Conservation (phyloP, 1,139 yeast genomes). For the Nakaseomyces delphensis region DNA sequence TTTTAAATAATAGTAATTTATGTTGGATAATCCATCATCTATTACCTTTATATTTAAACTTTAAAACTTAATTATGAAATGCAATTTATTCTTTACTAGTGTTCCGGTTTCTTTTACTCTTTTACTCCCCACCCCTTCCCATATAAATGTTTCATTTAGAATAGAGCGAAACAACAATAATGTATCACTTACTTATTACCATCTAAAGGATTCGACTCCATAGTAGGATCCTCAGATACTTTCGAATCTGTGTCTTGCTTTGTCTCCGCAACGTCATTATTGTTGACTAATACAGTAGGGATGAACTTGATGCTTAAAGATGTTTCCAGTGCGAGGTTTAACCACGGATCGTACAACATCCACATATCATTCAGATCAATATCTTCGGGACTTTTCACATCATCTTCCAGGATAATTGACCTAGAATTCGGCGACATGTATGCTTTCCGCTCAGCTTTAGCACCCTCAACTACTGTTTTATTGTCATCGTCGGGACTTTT, state of each 20-base stretch:
- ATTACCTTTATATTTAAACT: no score
- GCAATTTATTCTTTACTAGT: no score
- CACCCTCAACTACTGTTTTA: neutral
- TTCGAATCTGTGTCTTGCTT: neutral
- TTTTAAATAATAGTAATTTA: no score
- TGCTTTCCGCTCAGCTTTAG: neutral
- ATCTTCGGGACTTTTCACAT: constrained; percentile 17
- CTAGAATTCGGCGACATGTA: neutral
- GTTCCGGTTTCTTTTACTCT: no score
- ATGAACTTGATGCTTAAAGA: constrained; percentile 31
- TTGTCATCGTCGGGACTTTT: neutral
- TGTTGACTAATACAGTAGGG: constrained; percentile 21
- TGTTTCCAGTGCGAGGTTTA: constrained; percentile 30
- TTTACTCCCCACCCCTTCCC: no score
- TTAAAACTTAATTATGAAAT: no score
- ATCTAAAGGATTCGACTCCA: neutral
- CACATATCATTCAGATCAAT: constrained; percentile 27
- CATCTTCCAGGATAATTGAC: constrained; percentile 14
- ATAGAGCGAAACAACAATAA: no score
- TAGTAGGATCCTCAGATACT: neutral
- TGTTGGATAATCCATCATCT: no score
- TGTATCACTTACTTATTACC: neutral
- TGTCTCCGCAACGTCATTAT: neutral
- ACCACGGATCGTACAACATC: constrained; percentile 32
- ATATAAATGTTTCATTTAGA: no score